Evolutionary conservation across 768 basidiomycete species (phyloP), one percentile per base, ranked within the genome.

Genomic region (Agrocybe chaxingu): DNA sequence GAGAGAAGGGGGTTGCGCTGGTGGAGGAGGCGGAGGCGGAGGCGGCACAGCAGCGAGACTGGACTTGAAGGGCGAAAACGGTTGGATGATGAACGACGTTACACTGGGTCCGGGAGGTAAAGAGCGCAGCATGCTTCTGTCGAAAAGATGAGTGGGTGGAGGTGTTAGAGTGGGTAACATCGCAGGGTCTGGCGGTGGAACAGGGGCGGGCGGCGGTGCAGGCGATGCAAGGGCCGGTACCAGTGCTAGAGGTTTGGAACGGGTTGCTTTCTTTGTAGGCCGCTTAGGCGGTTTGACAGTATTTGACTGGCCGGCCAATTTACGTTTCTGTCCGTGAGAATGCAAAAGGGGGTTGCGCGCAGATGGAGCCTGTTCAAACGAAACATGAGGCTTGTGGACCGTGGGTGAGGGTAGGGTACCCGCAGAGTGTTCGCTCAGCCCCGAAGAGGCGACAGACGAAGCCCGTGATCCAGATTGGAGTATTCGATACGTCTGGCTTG

Each of bases 401-500:
- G 68, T 68, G 19, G 71, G 70, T 2, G 68, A 70, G 16, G 61
- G 57, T 45, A 61, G 68, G 29, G 47, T 50, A 2, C 35, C 34
- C 5, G 42, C 37, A 18, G 65, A 62, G 32, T 51, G 61, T 35
- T 68, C 70, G 43, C 66, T 70, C 8, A 57, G 59, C 9, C 61
- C 61, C 42, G 55, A 65, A n/a, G 71, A 79, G 3, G 59, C 69
- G n/a, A 80, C 66, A n/a, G 82, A 83, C 4, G 80, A 78, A 8
- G 78, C 64, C 30, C 73, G 68, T 18, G 79, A 80, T 13, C 33
- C 30, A 33, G 70, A 66, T 12, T 67, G 57, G 7, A 77, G 65
- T 45, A 74, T 54, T 39, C 64, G 66, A 37, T 65, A 64, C 3
- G 72, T 69, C 12, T 48, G 49, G 42, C 56, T 57, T 45, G 33